Evolutionary conservation across 371 early-diverging fungal genomes (phyloP).

Genomic region (Coemansia sp.): DNA sequence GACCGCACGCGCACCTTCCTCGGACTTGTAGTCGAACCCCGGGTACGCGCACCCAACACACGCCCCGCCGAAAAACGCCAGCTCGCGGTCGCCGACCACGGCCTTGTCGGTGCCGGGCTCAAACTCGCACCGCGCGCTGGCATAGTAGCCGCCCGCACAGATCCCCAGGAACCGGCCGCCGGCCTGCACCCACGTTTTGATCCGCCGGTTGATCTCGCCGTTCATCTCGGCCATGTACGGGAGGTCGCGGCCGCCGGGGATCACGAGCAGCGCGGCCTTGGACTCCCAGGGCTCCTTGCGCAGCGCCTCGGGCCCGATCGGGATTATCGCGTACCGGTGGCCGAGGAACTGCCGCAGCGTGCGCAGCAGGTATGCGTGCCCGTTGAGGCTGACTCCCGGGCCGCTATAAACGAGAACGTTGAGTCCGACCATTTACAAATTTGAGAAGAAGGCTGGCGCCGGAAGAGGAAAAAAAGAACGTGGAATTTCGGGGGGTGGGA

Average conservation of each 20-base stretch:
- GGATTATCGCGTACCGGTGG: constrained; percentile 81
- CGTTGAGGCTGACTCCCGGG: constrained; percentile 69
- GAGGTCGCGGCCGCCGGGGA: constrained; percentile 90
- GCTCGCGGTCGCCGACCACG: constrained; percentile 71
- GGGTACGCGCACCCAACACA: constrained; percentile 74
- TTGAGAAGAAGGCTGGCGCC: background rate
- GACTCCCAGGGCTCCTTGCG: constrained; percentile 82
- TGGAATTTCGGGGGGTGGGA: background rate
- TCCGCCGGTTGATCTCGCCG: constrained; percentile 60
- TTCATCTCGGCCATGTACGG: constrained; percentile 73
- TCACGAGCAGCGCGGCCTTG: constrained; percentile 75
- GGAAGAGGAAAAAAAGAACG: background rate
- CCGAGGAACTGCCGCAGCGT: constrained; percentile 69
- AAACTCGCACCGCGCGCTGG: constrained; percentile 67
- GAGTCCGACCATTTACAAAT: constrained; percentile 50
- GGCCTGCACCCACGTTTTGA: constrained; percentile 65
- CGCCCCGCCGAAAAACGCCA: constrained; percentile 70
- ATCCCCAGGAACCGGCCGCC: constrained; percentile 92
- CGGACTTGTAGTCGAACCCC: constrained; percentile 79
- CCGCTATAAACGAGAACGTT: constrained; percentile 86
- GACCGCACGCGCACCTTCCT: constrained; percentile 70
- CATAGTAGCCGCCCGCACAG: constrained; percentile 94
- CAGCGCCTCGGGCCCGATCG: constrained; percentile 72
- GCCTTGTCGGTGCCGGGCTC: constrained; percentile 66
- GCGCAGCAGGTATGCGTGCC: constrained; percentile 63